Conservation (phyloP, 441 rosid genomes). For the Erodium moschatum region DNA sequence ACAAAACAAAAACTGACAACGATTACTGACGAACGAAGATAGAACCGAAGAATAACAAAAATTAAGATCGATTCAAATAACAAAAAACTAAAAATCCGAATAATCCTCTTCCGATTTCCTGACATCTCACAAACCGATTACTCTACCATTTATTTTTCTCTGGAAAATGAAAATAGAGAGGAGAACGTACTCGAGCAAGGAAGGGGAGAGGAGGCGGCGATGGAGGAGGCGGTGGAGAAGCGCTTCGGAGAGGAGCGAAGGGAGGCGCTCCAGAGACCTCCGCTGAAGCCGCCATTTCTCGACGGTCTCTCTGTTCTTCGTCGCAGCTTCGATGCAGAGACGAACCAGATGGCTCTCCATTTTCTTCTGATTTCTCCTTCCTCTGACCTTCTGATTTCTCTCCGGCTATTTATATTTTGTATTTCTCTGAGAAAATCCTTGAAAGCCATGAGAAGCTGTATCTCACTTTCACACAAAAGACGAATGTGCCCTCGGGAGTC, state of each 20-base stretch:
- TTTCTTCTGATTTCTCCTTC: conserved; percentile 13
- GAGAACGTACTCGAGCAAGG: not conserved
- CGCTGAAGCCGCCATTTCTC: conserved; percentile 1
- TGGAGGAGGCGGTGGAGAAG: no score
- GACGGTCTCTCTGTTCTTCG: no score
- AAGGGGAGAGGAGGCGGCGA: no score
- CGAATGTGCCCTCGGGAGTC: no score
- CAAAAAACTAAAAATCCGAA: not conserved
- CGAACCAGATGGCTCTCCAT: conserved; percentile 31
- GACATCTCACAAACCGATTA: not conserved
- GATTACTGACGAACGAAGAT: not conserved
- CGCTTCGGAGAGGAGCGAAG: conserved; percentile 48
- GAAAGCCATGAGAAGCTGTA: not conserved
- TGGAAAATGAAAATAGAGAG: no score
- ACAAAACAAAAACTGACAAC: not conserved
- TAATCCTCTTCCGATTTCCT: not conserved
- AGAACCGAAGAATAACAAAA: not conserved
- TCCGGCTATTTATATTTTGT: conserved; percentile 1
- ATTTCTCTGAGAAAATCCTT: not conserved
- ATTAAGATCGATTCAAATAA: not conserved
- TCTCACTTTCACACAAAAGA: no score
- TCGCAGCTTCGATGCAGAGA: no score
- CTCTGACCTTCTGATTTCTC: not conserved
- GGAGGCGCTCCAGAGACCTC: conserved; percentile 24
- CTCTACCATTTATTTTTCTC: not conserved